These are phyloP conservation scores for Hemisphaericaspora nanyangensis DNA, from an alignment of 805 yeast genomes.

Conservation along the genomic window DNA sequence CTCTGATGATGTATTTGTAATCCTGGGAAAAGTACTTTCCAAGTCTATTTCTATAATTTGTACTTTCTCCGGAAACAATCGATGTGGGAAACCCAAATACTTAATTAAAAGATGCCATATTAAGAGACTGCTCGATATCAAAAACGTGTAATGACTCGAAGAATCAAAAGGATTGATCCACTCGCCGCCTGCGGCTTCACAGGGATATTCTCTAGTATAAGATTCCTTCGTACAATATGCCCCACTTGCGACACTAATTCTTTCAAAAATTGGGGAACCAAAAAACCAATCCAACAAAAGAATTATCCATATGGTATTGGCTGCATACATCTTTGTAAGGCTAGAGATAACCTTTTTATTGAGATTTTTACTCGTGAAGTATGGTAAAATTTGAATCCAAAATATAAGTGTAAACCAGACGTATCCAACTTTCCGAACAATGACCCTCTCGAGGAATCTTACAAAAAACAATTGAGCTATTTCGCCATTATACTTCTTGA, in stretches of 20 bases:
- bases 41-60: not conserved
- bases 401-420: constrained; percentile 23
- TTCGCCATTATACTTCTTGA: constrained; percentile 9
- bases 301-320: constrained; percentile 4
- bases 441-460: constrained; percentile 15
- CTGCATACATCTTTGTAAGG: constrained; percentile 1
- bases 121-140: constrained; percentile 40
- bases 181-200: constrained; percentile 19
- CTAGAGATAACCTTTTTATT: not conserved
- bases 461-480: constrained; percentile 13
- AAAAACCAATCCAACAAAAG: constrained; percentile 25
- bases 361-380: not conserved
- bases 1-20: not conserved
- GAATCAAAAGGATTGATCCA: constrained; percentile 53
- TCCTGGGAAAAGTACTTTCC: not conserved
- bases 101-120: constrained; percentile 13
- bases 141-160: constrained; percentile 50
- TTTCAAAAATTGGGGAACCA: constrained; percentile 30
- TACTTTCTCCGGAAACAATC: not conserved
- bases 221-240: constrained; percentile 29
- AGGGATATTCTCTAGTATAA: constrained; percentile 11
- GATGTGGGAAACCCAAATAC: not conserved
- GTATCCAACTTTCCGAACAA: constrained; percentile 26
- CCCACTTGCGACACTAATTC: constrained; percentile 32
- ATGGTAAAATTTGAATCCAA: constrained; percentile 1